Evolutionary conservation across 2,329 filamentous ascomycete species (phyloP), one percentile per base, ranked within the genome.

Genomic region (Madurella mycetomatis): DNA sequence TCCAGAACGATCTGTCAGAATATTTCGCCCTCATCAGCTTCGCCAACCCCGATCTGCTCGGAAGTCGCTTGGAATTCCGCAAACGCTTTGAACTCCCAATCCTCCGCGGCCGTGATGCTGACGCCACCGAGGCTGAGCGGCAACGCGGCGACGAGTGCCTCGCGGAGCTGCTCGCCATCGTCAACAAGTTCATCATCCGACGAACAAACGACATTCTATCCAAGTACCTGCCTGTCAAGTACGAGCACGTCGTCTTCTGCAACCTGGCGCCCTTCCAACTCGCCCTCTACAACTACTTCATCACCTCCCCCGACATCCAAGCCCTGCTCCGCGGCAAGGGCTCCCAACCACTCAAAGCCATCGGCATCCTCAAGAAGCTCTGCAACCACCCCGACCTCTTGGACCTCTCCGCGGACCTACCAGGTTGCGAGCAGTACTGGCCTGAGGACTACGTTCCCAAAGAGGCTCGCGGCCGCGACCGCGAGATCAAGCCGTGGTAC

Each of bases 161-260:
- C 17, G 77, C 79, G 4, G 92, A 96, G 65, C 80, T 99, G 13
- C 82, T 96, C 2, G 77, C 78, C 2, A 76, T 95, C 43, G 94
- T 99, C 67, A 99, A 97, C 75, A 96, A 95, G 66, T 99, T 99
- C 73, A 95, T 99, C 69, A 99, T 99, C 64, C 87, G 94, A 56
- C 86, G 94, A 54, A 96, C 92, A 4, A 99, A 99, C 79, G 94
- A 99, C 67, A 95, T 99, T 58, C 74, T 99, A 19, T 96, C 92
- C 49, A 99, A 99, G 70, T 99, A 99, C 67, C 75, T 99, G 55
- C 94, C 94, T 0, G 86, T 97, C 75, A 99, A 99, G 75, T 99
- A 99, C 72, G 94, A 99, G 71, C 94, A 99, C 69, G 94, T 99
- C 31, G 94, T 99, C 1, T 99, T 99, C 73, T 99, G 94, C 78